Conservation (phyloP, 176 grass and related monocot genomes). For the Ananas comosus region DNA sequence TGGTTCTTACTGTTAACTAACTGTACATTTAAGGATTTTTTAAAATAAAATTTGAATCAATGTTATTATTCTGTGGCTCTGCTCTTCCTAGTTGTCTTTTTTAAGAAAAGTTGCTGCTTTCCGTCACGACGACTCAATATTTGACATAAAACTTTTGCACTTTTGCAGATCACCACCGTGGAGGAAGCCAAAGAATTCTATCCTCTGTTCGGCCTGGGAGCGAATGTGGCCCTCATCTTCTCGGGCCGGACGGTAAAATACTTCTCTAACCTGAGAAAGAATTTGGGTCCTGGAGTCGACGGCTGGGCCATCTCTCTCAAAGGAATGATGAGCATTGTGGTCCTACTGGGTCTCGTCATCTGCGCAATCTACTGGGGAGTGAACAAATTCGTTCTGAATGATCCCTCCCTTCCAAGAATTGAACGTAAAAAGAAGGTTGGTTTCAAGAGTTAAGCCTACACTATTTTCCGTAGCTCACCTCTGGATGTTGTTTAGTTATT, state of each 20-base stretch:
- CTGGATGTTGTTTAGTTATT: slow-evolving; percentile 5
- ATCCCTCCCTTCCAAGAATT: slow-evolving; percentile 40
- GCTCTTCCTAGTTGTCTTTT: too few relatives aligned
- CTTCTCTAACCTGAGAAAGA: slow-evolving; percentile 86
- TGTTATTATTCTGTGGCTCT: too few relatives aligned
- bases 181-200: slow-evolving; percentile 99
- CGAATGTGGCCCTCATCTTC: slow-evolving; percentile 94
- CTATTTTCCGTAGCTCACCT: slow-evolving; percentile 9
- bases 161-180: slow-evolving; percentile 82
- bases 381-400: slow-evolving; percentile 74
- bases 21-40: too few relatives aligned
- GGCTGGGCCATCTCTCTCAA: slow-evolving; percentile 91
- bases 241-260: slow-evolving; percentile 90
- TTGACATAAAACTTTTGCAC: not conserved
- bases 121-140: not conserved
- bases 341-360: slow-evolving; percentile 66
- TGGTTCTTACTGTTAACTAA: too few relatives aligned
- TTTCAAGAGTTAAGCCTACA: not conserved
- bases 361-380: slow-evolving; percentile 70
- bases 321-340: slow-evolving; percentile 99
- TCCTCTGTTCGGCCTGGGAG: slow-evolving; percentile 82
- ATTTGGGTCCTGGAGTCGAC: slow-evolving; percentile 83
- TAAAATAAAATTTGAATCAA: too few relatives aligned
- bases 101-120: not conserved
- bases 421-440: slow-evolving; percentile 82